Base-by-base conservation (phyloP, 1,284 basidiomycete genomes). In the Heterobasidion parviporum region DNA sequence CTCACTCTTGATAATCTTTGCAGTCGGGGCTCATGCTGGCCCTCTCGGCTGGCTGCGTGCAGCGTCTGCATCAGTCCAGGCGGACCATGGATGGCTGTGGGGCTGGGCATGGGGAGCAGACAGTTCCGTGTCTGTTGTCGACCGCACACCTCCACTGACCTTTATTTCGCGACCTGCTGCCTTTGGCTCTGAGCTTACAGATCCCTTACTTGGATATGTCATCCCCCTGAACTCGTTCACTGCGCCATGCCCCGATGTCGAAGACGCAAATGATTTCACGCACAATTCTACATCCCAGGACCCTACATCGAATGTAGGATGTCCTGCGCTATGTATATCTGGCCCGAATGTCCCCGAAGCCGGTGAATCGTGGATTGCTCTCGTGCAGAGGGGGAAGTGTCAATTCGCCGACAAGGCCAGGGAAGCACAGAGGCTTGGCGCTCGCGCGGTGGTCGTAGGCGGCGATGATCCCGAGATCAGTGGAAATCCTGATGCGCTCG, bases 321-420 rank as follows among this genome's bases (percentile, higher is more conserved):
- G 88, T 65, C 85, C 87, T 2, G 69, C 73, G 2, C 76, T 89
- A 15, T 89, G 89, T 61, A 61, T 78, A 1, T 67, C 63, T 50
- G 83, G 83, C 1, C 70, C 74, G 1, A 66, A 80, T 58, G 66
- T 74, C 43, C 85, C 81, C 0, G 76, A 80, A 56, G 70, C 79
- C 16, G 74, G 76, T 14, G 88, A 90, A 55, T 74, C 82, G 1
- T 92, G 90, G 83, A 88, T 96, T 65, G 94, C 90, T 0, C 77
- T 96, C 50, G 83, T 95, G 0, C 89, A 94, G 68, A 76, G 94
- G 50, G 93, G 93, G 0, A 74, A 81, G 50, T 97, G 94, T 66
- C 84, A 92, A 54, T 97, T 97, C 67, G 87, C 90, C 12, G 85
- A 84, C 63, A 97, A 97, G 73, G 89, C 80, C 18, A 74, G 89